phyloP scores from a whole-genome alignment of 192 early-diverging fungal genomes.

The Coemansia brasiliensis region DNA sequence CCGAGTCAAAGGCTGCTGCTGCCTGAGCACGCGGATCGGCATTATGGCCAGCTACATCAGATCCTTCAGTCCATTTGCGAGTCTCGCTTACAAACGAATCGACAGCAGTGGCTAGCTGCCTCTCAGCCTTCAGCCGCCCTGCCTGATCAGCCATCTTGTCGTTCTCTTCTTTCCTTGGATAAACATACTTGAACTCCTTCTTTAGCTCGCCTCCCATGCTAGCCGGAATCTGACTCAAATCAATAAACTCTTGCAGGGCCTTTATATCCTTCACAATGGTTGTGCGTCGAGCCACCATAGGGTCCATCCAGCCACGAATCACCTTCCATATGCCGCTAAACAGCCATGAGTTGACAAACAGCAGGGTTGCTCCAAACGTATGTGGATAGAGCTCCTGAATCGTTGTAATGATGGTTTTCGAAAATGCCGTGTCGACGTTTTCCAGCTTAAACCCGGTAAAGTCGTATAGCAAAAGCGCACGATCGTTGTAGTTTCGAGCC shows the following conservation, averaged over 20 bases:
- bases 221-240: slow-evolving; percentile 57
- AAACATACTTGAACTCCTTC: slow-evolving; percentile 57
- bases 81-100: slow-evolving; percentile 45
- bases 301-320: slow-evolving; percentile 78
- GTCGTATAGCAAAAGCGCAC: slow-evolving; percentile 67
- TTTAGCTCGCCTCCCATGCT: slow-evolving; percentile 62
- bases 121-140: slow-evolving; percentile 48
- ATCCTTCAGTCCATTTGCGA: slow-evolving; percentile 40
- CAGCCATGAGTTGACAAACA: slow-evolving; percentile 85
- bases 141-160: slow-evolving; percentile 54
- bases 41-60: slow-evolving; percentile 1
- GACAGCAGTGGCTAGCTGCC: slow-evolving; percentile 33
- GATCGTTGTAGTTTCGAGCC: slow-evolving; percentile 47
- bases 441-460: slow-evolving; percentile 65
- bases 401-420: slow-evolving; percentile 73
- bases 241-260: slow-evolving; percentile 62
- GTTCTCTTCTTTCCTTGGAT: slow-evolving; percentile 56
- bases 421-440: slow-evolving; percentile 72
- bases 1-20: slow-evolving; percentile 17
- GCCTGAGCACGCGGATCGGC: slow-evolving; percentile 24
- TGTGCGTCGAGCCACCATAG: slow-evolving; percentile 79
- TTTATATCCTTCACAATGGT: slow-evolving; percentile 67
- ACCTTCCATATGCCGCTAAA: slow-evolving; percentile 81
- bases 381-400: slow-evolving; percentile 87
- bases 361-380: slow-evolving; percentile 64